Evolutionary conservation across 768 basidiomycete species (phyloP), one percentile per base, ranked within the genome.

Genomic region (Suillus variegatus): DNA sequence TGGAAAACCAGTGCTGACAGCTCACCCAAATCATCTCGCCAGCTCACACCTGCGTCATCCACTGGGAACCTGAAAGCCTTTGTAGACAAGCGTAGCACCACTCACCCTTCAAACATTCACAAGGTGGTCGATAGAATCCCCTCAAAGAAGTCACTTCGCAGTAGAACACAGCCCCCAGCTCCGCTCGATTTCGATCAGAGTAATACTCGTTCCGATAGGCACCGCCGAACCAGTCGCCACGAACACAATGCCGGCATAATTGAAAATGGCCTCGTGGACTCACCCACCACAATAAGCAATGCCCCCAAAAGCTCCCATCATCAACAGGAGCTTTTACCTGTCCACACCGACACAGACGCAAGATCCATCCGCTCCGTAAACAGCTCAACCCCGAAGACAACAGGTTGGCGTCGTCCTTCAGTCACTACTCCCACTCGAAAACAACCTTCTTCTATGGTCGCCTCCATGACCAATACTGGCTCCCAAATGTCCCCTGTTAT

Each of bases 401-500:
- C 68, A 32, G 64, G 54, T 32, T 63, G 47, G 18, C 68, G 67
- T 22, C 73, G 61, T 40, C 61, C 67, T 8, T 72, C 75, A 3
- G 3, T 41, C 10, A 49, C 52, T 8, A 47, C 67, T 6, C 67
- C 67, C 46, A 14, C 70, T 38, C 74, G 77, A 41, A 80, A 76
- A 70, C 83, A 86, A 2, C 82, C 85, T 35, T 32, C 52, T 32
- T 32, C 52, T 6, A 28, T 28, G 16, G 28, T 9, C 25, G 25
- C 51, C 10, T 54, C 52, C 55, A 90, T 92, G 84, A 85, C 86
- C 13, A 85, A 87, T 67, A 79, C 86, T 0, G 80, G 79, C 1
- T 73, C 87, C 63, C 80, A 81, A 2, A 76, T 84, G 6, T 83
- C 84, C 22, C 83, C 75, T 18, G 32, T 75, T 40, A 83, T 84